Percentiles rank a stretch among this genome's conserved stretches.
Conservation (phyloP, 169 alveolate species). For the Cryptosporidium parvum region DNA sequence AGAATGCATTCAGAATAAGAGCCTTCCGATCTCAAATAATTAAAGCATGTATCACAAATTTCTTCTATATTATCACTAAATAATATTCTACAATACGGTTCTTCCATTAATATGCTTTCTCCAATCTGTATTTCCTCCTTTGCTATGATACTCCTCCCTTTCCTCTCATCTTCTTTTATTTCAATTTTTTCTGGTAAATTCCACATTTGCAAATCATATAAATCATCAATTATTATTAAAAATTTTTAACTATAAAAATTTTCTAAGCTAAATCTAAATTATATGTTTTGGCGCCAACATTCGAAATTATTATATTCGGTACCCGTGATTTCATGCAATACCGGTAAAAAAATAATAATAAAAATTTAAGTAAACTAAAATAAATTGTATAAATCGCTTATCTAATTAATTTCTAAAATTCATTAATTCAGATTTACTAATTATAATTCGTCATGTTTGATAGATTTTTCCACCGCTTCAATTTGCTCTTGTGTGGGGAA, state of each 20-base stretch:
- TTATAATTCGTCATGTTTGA: conserved; percentile 47
- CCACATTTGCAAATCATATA: conserved; percentile 16
- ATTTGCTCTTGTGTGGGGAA: conserved; percentile 60
- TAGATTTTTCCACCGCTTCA: conserved; percentile 21
- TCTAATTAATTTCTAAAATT: not conserved
- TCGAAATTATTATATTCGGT: not conserved
- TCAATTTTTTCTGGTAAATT: conserved; percentile 19
- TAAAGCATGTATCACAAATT: conserved; percentile 41
- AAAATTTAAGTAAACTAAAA: not conserved
- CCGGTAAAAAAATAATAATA: not conserved
- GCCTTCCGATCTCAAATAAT: not conserved
- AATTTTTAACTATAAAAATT: not conserved
- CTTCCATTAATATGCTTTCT: conserved; percentile 21
- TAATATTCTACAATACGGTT: conserved; percentile 25
- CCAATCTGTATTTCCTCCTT: conserved; percentile 34
- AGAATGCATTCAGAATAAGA: not conserved
- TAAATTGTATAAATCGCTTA: not conserved
- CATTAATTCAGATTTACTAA: not conserved
- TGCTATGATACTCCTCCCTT: conserved; percentile 54
- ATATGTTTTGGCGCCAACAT: not conserved
- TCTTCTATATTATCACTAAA: conserved; percentile 8
- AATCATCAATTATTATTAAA: not conserved
- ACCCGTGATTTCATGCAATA: conserved; percentile 10
- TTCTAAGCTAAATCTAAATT: not conserved
- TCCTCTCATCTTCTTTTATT: not conserved